Evolutionary conservation across 495 filamentous ascomycete species (phyloP), one percentile per base, ranked within the genome.

Genomic region (Daldinia loculata): DNA sequence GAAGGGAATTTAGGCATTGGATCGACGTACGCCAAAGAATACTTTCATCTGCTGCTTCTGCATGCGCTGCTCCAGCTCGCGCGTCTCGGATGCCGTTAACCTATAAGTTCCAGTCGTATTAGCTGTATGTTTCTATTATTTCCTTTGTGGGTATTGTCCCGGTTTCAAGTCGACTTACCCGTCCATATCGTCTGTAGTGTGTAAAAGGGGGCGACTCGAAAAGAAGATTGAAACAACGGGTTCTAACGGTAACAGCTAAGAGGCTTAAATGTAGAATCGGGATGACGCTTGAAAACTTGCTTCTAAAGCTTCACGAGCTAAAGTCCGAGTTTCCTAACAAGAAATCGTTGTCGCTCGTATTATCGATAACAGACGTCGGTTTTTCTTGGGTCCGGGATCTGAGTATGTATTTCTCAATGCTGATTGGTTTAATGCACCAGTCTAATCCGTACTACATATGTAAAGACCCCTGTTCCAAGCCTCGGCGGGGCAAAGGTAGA

Each of bases 31-130:
- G 71, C 87, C 91, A 91, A 98, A 97, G 79, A 99, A 98, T 70
- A 98, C 95, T 84, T 97, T 97, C 87, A 98, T 90, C 84, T 99
- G 95, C 82, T 94, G 94, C 82, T 90, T 90, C 84, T 98, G 92
- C 87, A 98, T 92, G 81, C 95, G 92, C 80, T 85, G 75, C 75
- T 95, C 89, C 79, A 99, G 91, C 86, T 98, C 93, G 80, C 92
- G 90, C 83, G 94, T 91, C 83, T 99, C 95, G 63, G 90, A 79
- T 72, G 87, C 79, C 66, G 89, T 94, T 80, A 99, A 93, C 74
- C 82, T 85, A 50, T 22, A 48, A 8, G 29, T 19, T 19, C 6
- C 15, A 55, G 7, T 56, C 14, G 14, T 32, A 53, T 75, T 71
- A 71, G 74, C 26, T 60, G 9, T 15, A 15, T 48, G 2, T 56